phyloP scores from a whole-genome alignment of 2,329 filamentous ascomycete genomes.

The Calycina herbarum region DNA sequence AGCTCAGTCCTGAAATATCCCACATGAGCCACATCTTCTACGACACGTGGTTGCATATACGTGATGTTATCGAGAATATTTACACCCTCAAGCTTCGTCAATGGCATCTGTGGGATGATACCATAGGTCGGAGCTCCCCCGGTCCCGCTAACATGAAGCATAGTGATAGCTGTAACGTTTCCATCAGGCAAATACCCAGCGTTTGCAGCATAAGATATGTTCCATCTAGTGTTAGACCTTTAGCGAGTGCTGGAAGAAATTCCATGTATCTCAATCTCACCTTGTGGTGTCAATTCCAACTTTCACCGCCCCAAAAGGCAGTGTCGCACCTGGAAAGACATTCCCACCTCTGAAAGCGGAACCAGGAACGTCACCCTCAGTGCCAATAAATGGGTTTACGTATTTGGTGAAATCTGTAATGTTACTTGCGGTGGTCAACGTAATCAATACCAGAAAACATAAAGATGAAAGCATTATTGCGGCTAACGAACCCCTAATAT shows the following conservation, averaged over 20 bases:
- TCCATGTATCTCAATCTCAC: not conserved
- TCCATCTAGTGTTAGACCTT: conserved; percentile 13
- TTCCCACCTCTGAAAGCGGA: conserved; percentile 42
- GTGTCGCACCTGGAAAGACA: conserved; percentile 19
- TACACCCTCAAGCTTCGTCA: conserved; percentile 37
- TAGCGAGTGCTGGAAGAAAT: conserved; percentile 32
- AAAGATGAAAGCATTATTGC: not conserved
- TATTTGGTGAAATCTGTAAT: conserved; percentile 41
- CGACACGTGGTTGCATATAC: conserved; percentile 38
- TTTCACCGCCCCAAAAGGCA: conserved; percentile 22
- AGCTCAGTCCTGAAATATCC: conserved; percentile 55
- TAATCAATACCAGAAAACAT: not conserved
- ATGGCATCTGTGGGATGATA: conserved; percentile 50
- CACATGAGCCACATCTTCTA: conserved; percentile 47
- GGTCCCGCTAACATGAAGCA: conserved; percentile 42
- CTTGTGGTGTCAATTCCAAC: conserved; percentile 32
- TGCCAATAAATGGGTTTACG: conserved; percentile 53
- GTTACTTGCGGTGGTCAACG: not conserved
- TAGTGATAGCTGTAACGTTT: conserved; percentile 49
- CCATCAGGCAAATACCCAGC: conserved; percentile 43
- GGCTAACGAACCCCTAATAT: not conserved
- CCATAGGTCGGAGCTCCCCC: conserved; percentile 61
- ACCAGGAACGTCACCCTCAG: conserved; percentile 46
- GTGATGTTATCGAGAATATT: conserved; percentile 46
- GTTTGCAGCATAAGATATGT: not conserved